Evolutionary conservation across 352 stramenopile genomes (phyloP).

Genomic region (Pythium phragmiticola): DNA sequence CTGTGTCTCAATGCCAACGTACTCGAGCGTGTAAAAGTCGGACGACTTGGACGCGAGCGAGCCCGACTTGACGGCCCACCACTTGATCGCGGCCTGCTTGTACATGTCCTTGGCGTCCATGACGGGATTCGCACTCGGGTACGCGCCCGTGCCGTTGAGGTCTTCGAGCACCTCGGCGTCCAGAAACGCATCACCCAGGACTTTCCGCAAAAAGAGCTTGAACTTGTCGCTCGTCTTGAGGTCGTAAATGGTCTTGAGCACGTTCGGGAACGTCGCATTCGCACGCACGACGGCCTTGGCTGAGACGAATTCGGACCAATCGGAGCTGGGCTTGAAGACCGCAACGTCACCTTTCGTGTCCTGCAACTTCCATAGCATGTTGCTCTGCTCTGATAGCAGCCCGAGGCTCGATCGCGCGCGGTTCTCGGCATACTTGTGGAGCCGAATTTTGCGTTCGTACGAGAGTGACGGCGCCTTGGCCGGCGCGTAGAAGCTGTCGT

Average conservation of each 20-base stretch:
- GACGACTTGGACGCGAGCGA: slow-evolving; percentile 76
- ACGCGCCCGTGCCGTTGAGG: slow-evolving; percentile 77
- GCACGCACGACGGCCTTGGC: slow-evolving; percentile 78
- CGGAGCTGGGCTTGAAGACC: slow-evolving; percentile 81
- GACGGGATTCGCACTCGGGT: slow-evolving; percentile 66
- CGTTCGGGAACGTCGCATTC: slow-evolving; percentile 73
- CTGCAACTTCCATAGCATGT: slow-evolving; percentile 78
- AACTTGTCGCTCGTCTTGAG: slow-evolving; percentile 84
- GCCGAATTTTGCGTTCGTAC: slow-evolving; percentile 80
- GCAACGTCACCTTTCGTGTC: slow-evolving; percentile 80
- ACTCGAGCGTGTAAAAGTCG: slow-evolving; percentile 87
- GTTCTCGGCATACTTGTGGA: slow-evolving; percentile 87
- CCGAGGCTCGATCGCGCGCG: slow-evolving; percentile 75
- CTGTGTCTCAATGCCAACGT: slow-evolving; percentile 80
- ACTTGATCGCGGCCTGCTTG: slow-evolving; percentile 88
- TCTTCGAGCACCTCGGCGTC: slow-evolving; percentile 85
- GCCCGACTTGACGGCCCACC: slow-evolving; percentile 86
- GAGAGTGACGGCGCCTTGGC: slow-evolving; percentile 77
- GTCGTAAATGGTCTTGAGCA: slow-evolving; percentile 86
- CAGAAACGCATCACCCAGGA: slow-evolving; percentile 78
- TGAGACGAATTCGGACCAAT: slow-evolving; percentile 87
- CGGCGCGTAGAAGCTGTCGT: slow-evolving; percentile 50
- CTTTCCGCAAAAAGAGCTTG: slow-evolving; percentile 81
- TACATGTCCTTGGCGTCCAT: slow-evolving; percentile 73
- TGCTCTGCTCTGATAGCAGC: slow-evolving; percentile 68